Percentiles rank a stretch among this genome's conserved stretches.
Evolutionary conservation across 106 monocot species (phyloP).

Genomic region (Alisma plantagoaquatica): DNA sequence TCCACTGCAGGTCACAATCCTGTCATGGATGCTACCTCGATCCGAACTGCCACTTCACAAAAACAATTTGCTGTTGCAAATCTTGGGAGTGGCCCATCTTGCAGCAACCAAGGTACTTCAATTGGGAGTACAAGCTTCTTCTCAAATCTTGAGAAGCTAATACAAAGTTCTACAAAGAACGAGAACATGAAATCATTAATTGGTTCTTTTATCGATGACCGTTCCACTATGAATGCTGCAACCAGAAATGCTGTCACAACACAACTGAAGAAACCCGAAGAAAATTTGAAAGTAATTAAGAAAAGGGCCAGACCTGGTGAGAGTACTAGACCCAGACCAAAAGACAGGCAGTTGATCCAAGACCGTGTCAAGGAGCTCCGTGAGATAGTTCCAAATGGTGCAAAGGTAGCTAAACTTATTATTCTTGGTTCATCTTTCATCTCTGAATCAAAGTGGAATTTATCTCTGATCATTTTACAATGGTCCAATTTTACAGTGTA

Average conservation of each 20-base stretch:
- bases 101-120: constrained; percentile 4
- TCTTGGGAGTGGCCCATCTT: constrained; percentile 7
- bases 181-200: constrained; percentile 4
- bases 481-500: constrained; percentile 61
- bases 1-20: constrained; percentile 11
- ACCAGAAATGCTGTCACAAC: constrained; percentile 15
- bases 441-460: neutral
- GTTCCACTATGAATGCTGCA: constrained; percentile 43
- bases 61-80: constrained; percentile 13
- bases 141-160: constrained; percentile 14
- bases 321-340: constrained; percentile 78
- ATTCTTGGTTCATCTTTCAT: neutral
- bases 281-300: constrained; percentile 33
- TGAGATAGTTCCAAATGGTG: constrained; percentile 81
- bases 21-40: constrained; percentile 3
- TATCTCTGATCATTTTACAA: neutral
- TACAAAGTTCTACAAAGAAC: constrained; percentile 14
- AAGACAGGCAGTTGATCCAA: constrained; percentile 95
- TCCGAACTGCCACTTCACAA: constrained; percentile 6
- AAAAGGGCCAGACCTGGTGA: constrained; percentile 94
- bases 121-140: constrained; percentile 10
- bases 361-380: constrained; percentile 93
- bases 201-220: constrained; percentile 39
- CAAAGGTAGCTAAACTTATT: constrained; percentile 43
- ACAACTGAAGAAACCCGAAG: constrained; percentile 33